Evolutionary conservation across 768 basidiomycete genomes (phyloP).

Genomic region (Tricholoma bakamatsutake): DNA sequence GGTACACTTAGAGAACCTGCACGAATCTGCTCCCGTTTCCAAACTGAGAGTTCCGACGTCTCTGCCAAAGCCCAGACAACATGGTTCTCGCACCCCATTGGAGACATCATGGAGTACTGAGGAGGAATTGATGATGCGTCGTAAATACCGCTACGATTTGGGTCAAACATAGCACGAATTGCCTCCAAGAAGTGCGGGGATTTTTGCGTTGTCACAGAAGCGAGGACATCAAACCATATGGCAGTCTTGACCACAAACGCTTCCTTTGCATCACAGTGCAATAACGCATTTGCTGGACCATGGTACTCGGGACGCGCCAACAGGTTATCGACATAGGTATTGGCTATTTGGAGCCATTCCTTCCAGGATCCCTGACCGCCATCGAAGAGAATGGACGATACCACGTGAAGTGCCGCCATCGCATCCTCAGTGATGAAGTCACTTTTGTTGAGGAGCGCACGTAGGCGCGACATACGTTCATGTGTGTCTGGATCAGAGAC

Average conservation of each 20-base stretch:
- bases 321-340: constrained; percentile 44
- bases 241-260: constrained; percentile 78
- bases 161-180: constrained; percentile 53
- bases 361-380: constrained; percentile 71
- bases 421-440: constrained; percentile 57
- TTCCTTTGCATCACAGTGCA: constrained; percentile 40
- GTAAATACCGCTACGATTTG: constrained; percentile 34
- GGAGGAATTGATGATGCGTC: constrained; percentile 13
- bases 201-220: constrained; percentile 61
- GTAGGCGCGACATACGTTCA: constrained; percentile 21
- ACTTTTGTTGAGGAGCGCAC: constrained; percentile 16
- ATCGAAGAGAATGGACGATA: constrained; percentile 73
- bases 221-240: constrained; percentile 85
- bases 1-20: constrained; percentile 51
- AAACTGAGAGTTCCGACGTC: constrained; percentile 56
- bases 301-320: constrained; percentile 28
- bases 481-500: constrained; percentile 15
- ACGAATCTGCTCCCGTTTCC: constrained; percentile 46
- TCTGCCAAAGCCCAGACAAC: constrained; percentile 78
- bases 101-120: constrained; percentile 66
- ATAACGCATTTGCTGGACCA: constrained; percentile 40
- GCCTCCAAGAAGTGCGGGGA: constrained; percentile 50
- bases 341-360: constrained; percentile 58
- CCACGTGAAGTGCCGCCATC: constrained; percentile 69
- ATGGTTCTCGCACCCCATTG: constrained; percentile 82